Evolutionary conservation across 73 alveolate species (phyloP).

Genomic region (Paramecium caudatum): DNA sequence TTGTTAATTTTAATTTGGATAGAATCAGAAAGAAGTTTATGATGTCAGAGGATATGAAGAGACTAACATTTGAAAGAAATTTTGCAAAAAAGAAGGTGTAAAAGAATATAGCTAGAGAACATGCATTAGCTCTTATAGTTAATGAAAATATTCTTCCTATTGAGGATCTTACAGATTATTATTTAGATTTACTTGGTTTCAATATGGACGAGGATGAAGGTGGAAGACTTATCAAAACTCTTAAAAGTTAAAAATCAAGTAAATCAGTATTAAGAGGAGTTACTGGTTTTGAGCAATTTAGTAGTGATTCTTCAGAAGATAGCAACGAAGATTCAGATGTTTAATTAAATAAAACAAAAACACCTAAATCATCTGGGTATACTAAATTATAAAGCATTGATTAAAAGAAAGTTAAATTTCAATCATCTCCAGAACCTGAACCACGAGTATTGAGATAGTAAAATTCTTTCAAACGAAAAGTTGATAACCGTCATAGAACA

Average conservation of each 20-base stretch:
- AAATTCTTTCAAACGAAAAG: slow-evolving; percentile 6
- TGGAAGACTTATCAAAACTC: background rate
- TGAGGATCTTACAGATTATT: slow-evolving; percentile 38
- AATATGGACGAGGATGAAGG: background rate
- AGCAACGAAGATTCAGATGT: background rate
- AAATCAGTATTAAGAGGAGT: slow-evolving; percentile 36
- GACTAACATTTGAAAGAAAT: background rate
- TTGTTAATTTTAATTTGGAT: slow-evolving; percentile 12
- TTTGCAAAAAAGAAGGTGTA: background rate
- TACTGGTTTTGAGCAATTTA: slow-evolving; percentile 16
- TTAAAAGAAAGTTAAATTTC: background rate
- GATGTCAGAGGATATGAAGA: background rate
- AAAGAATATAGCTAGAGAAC: background rate
- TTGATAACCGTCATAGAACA: slow-evolving; percentile 12
- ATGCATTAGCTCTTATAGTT: slow-evolving; percentile 44
- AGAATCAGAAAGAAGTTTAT: slow-evolving; percentile 18
- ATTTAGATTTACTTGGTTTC: slow-evolving; percentile 16
- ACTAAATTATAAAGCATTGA: slow-evolving; percentile 14
- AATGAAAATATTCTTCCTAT: background rate
- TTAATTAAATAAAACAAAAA: slow-evolving; percentile 2
- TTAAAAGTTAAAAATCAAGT: slow-evolving; percentile 16
- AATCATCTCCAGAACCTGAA: slow-evolving; percentile 64
- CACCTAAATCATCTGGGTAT: background rate
- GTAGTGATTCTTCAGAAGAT: background rate
- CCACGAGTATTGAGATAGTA: slow-evolving; percentile 7